Evolutionary conservation across 331 rosid species (phyloP), one percentile per base, ranked within the genome.

Genomic region (Quercus lobata): DNA sequence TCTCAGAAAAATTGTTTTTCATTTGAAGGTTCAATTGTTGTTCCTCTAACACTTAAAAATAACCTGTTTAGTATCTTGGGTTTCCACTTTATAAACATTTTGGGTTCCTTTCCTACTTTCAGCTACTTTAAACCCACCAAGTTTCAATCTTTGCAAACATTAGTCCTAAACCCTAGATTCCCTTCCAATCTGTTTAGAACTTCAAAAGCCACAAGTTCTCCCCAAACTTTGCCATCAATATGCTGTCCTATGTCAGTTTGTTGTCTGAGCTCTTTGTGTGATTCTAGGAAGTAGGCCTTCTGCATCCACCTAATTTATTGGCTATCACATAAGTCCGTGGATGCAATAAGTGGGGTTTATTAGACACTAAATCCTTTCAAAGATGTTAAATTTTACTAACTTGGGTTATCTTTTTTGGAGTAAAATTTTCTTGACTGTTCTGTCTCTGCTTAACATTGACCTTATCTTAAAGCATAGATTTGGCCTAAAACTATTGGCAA

Each of bases 1-100:
- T 75, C 88, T 95, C 62, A 86, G 86, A 87, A 91, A 86, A 75
- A 65, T 89, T 5, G 92, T 88, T 68, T 85, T 53, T 29, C 97
- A 91, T 89, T 87, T 95, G 75, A 88, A 95, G 99, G 99, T 95
- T 58, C 72, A 44, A 11, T 73, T 76, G 2, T 76, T 79, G 46
- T 66, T 77, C 74, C 75, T 34, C 53, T 72, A 55, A 80, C 21
- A 54, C 76, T 53, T 71, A 37, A 24, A 24, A 61, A 75, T 35
- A 18, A 24, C 25, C 21, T 12, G 16, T 83, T 61, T 49, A 72
- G n/a, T 46, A 57, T 53, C 37, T 60, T 61, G 75, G n/a, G 49
- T 61, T 15, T 76, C 11, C 5, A 76, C 62, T 54, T 71, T 79
- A 72, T 72, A 29, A 63, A 30, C n/a, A 61, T 4, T 5, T 63